phyloP scores from a whole-genome alignment of 2,329 filamentous ascomycete genomes.

The Colletotrichum ledebouriae region DNA sequence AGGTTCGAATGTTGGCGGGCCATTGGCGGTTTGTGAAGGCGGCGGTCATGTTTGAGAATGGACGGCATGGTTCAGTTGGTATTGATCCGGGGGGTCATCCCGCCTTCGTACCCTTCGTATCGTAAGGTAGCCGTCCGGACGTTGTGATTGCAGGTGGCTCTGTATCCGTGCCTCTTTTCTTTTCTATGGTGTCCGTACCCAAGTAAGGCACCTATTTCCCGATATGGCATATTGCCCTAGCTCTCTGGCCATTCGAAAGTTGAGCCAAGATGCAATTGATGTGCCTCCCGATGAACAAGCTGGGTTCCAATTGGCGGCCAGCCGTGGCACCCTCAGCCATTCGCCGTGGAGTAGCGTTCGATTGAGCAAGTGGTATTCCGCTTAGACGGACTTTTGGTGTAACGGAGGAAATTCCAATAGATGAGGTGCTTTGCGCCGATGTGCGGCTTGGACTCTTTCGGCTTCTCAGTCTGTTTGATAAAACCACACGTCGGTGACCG shows the following conservation, averaged over 20 bases:
- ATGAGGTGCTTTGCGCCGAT: constrained; percentile 5
- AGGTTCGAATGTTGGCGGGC: constrained; percentile 5
- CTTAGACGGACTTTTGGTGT: constrained; percentile 20
- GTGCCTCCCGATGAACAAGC: constrained; percentile 3
- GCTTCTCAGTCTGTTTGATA: background rate
- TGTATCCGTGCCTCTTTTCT: constrained; percentile 1
- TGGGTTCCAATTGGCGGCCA: constrained; percentile 13
- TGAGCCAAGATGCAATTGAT: constrained; percentile 10
- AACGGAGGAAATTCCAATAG: constrained; percentile 3
- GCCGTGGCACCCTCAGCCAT: background rate
- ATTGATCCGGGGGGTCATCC: constrained; percentile 11
- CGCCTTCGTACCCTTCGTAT: background rate
- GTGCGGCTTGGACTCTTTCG: background rate
- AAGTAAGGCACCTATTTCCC: constrained; percentile 7
- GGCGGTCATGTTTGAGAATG: constrained; percentile 7
- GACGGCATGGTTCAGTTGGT: background rate
- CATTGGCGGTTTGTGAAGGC: constrained; percentile 7
- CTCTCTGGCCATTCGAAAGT: constrained; percentile 5
- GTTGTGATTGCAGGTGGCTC: background rate
- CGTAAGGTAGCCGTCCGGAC: background rate
- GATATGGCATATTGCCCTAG: constrained; percentile 17
- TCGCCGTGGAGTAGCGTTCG: constrained; percentile 1
- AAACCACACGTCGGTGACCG: background rate
- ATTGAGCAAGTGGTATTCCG: constrained; percentile 12
- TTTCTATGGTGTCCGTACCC: background rate